Evolutionary conservation across 495 filamentous ascomycete genomes (phyloP).

Genomic region (Aspergillus sparsus): DNA sequence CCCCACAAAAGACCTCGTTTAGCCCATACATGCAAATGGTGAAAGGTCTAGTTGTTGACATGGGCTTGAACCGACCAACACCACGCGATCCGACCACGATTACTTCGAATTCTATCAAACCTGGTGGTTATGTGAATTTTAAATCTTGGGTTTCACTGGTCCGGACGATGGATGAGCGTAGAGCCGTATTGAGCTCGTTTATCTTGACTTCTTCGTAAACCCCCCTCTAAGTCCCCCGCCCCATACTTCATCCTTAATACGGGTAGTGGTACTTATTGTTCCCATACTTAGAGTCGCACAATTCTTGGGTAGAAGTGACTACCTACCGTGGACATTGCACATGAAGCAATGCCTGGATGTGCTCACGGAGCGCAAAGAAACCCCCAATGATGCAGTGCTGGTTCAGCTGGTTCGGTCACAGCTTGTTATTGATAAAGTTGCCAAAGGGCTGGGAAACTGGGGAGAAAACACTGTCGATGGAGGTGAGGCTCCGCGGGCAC

Average conservation of each 20-base stretch:
- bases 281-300: not conserved
- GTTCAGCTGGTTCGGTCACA: slow-evolving; percentile 11
- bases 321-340: slow-evolving; percentile 17
- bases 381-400: slow-evolving; percentile 5
- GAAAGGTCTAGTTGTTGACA: slow-evolving; percentile 13
- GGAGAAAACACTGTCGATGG: slow-evolving; percentile 1
- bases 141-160: slow-evolving; percentile 4
- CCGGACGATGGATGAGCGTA: slow-evolving; percentile 18
- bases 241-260: not conserved
- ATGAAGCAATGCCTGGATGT: slow-evolving; percentile 20
- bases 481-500: not conserved
- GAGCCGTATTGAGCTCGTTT: slow-evolving; percentile 14
- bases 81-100: not conserved
- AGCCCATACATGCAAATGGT: slow-evolving; percentile 17
- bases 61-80: slow-evolving; percentile 12
- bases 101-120: not conserved
- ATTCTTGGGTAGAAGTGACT: slow-evolving; percentile 12
- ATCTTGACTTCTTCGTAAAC: slow-evolving; percentile 16
- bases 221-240: not conserved
- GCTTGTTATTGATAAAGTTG: slow-evolving; percentile 6
- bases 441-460: not conserved
- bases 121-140: not conserved
- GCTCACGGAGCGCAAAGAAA: not conserved
- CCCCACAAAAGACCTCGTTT: slow-evolving; percentile 13
- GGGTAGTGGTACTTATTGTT: not conserved